These are phyloP conservation scores for Sphaerulina populicola DNA, from an alignment of 2,329 filamentous ascomycete genomes.

Conservation along the genomic window DNA sequence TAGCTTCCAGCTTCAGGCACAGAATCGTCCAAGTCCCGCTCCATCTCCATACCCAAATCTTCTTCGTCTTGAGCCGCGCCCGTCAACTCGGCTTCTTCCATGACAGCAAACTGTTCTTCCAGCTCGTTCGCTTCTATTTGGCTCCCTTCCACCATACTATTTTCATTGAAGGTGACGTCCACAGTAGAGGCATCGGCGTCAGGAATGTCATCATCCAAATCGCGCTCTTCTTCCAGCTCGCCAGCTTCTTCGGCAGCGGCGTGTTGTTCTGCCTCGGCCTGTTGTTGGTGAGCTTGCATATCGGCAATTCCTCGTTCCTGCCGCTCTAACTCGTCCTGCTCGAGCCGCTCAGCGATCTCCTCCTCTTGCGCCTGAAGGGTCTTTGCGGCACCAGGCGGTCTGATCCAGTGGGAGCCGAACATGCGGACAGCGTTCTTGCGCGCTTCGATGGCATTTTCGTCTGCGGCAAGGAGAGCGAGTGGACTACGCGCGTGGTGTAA, in stretches of 20 bases:
- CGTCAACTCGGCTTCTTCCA: constrained; percentile 42
- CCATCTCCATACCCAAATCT: constrained; percentile 34
- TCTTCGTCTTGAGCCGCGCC: constrained; percentile 43
- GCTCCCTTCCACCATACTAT: constrained; percentile 42
- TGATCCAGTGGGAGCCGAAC: constrained; percentile 84
- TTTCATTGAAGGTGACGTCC: constrained; percentile 41
- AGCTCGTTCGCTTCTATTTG: constrained; percentile 37
- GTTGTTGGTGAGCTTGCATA: constrained; percentile 55
- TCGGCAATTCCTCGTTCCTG: constrained; percentile 65
- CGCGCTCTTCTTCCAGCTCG: constrained; percentile 40
- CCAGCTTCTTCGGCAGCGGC: constrained; percentile 40
- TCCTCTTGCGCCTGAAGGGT: constrained; percentile 84
- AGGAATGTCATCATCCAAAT: constrained; percentile 58
- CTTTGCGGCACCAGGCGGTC: constrained; percentile 78
- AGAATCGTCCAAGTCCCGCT: constrained; percentile 40
- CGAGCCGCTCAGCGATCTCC: constrained; percentile 78
- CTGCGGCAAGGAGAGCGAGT: constrained; percentile 61
- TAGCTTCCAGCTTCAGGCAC: constrained; percentile 48
- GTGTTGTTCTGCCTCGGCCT: constrained; percentile 43
- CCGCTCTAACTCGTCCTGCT: constrained; percentile 67
- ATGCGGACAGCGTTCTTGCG: constrained; percentile 75
- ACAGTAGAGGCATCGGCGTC: constrained; percentile 47
- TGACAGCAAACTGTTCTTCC: constrained; percentile 36
- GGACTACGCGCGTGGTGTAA: constrained; percentile 44
- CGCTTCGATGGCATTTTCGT: constrained; percentile 67